Evolutionary conservation across 805 yeast genomes (phyloP), one percentile per base, ranked within the genome.

Genomic region (Candida insectalens): DNA sequence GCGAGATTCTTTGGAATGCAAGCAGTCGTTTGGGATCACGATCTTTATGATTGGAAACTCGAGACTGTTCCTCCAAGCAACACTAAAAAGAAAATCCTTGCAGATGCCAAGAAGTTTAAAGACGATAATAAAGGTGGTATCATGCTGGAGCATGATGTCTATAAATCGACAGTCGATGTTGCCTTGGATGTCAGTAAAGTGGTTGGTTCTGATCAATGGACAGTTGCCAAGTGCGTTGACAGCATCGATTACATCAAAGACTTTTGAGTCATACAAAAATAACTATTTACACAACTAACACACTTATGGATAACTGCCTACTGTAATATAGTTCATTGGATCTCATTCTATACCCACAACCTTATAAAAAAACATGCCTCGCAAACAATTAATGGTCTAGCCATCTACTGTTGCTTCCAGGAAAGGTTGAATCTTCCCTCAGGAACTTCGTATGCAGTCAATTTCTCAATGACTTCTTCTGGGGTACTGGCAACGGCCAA

Each of bases 41-140:
- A 89, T 56, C 74, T 95, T 0, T 77, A 78, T 58, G 97, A 89
- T 56, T 89, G 97, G 97, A 74, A 74, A 51, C 58, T 87, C 50
- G 63, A 71, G 25, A 63, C 67, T 2, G 63, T 63, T 16, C 65
- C 69, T 15, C 48, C 52, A 4, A 41, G 39, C 10, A 67, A 69
- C 43, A 65, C 74, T 1, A 74, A 71, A 35, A 50, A 52, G 2
- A 69, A 70, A 27, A 74, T 88, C 25, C 59, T 67, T 28, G 50
- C 51, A 3, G 85, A 80, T 25, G 75, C 83, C 3, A 50, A 48
- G 3, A 46, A 47, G 6, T 85, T 89, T 81, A 53, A 54, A 29
- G 32, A 42, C 3, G 46, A 47, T 12, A 49, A 54, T 9, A 47
- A 55, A 2, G 54, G 51, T 16, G 97, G 96, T 0, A 51, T 89